Percentiles rank a stretch among this genome's conserved stretches.
Evolutionary conservation across 352 stramenopile species (phyloP).

Genomic region (Phytophthora pinifolia): DNA sequence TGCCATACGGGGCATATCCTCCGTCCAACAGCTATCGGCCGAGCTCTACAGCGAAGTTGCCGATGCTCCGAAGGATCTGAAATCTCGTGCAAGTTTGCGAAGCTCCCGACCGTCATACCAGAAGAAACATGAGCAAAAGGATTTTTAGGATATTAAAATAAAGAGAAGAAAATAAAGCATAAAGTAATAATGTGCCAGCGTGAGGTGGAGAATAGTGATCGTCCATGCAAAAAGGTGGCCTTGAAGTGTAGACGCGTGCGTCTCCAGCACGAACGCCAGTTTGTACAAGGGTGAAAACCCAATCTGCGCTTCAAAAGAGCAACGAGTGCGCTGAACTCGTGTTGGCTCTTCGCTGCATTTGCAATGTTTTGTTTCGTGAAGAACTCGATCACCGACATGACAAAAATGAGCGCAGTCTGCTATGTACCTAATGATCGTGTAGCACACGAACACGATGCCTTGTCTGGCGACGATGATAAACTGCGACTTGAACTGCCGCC

Average conservation of each 20-base stretch:
- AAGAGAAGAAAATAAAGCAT: no score
- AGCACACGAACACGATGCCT: constrained; percentile 16
- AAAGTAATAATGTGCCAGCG: constrained; percentile 27
- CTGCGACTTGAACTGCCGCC: constrained; percentile 10
- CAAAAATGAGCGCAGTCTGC: constrained; percentile 17
- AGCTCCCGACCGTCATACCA: constrained; percentile 8
- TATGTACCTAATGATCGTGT: constrained; percentile 20
- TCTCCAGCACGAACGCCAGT: no score
- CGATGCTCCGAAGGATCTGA: constrained; percentile 8
- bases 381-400: constrained; percentile 28
- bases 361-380: constrained; percentile 24
- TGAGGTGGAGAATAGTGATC: constrained; percentile 30
- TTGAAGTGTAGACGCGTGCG: no score
- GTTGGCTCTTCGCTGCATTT: constrained; percentile 6
- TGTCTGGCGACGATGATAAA: constrained; percentile 15
- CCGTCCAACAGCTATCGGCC: constrained; percentile 18
- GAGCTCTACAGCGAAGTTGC: constrained; percentile 8
- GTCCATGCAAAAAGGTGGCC: constrained; percentile 35
- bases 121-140: constrained; percentile 22
- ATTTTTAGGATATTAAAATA: constrained; percentile 24
- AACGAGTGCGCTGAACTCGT: no score
- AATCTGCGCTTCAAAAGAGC: no score
- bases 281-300: no score
- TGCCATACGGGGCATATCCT: constrained; percentile 50
- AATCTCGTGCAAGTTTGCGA: constrained; percentile 14